These are phyloP conservation scores for Glebionis coronaria DNA, from an alignment of 129 eudicot genomes.

Conservation along the genomic window DNA sequence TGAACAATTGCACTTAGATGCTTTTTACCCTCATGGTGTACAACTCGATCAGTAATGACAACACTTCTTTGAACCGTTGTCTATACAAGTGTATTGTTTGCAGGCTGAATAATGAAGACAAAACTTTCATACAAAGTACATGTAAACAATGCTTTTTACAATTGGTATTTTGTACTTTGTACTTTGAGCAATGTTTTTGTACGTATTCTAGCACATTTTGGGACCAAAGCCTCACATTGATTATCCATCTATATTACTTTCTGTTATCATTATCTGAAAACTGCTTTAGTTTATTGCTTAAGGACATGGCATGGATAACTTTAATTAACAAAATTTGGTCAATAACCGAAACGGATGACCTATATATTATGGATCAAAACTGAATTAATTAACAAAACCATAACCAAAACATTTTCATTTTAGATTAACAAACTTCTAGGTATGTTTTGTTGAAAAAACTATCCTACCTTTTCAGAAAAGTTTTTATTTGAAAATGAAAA, in stretches of 20 bases:
- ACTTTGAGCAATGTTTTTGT: conserved; percentile 21
- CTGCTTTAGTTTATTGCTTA: background rate
- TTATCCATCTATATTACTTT: conserved; percentile 1
- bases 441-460: no score
- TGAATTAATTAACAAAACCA: no score
- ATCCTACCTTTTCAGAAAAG: no score
- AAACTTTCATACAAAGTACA: conserved; percentile 9
- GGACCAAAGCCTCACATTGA: conserved; percentile 13
- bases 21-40: conserved; percentile 2
- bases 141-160: background rate
- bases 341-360: no score
- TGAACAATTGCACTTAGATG: background rate
- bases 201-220: conserved; percentile 9
- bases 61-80: background rate
- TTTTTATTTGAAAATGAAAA: no score
- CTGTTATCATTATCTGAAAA: background rate
- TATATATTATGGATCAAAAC: no score
- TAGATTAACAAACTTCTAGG: no score
- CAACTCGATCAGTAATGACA: background rate
- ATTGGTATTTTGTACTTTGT: no score
- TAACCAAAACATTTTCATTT: no score
- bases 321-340: no score
- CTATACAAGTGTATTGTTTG: conserved; percentile 1
- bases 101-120: conserved; percentile 12
- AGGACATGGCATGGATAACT: background rate